Evolutionary conservation across 306 rosid species (phyloP).

Genomic region (Rubus parviflorus): DNA sequence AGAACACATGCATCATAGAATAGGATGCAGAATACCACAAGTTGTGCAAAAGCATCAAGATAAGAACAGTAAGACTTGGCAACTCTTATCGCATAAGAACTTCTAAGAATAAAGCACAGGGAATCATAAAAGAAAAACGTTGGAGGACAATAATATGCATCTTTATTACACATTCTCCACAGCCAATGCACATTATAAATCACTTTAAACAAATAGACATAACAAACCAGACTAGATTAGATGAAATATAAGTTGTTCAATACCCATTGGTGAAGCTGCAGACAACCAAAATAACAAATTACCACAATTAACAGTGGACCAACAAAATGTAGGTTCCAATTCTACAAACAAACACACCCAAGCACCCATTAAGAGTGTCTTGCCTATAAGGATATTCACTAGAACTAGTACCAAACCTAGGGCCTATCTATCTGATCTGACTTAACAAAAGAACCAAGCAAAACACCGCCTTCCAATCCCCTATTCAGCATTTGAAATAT

Average conservation of each 20-base stretch:
- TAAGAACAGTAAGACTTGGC: neutral
- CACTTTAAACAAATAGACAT: neutral
- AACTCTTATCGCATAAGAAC: neutral
- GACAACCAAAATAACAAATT: constrained; percentile 24
- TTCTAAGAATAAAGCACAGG: too few species aligned
- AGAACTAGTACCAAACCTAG: constrained; percentile 23
- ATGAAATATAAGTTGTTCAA: constrained; percentile 41
- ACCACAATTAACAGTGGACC: constrained; percentile 9
- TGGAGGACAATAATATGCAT: neutral
- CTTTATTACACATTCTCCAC: neutral
- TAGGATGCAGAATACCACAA: too few species aligned
- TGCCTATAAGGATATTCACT: constrained; percentile 23
- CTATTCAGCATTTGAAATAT: neutral
- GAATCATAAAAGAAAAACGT: neutral
- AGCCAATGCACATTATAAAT: neutral
- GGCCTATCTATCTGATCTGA: constrained; percentile 17
- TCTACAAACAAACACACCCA: constrained; percentile 10
- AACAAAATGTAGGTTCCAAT: constrained; percentile 23
- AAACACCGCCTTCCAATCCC: constrained; percentile 18
- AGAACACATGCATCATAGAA: too few species aligned
- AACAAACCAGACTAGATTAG: constrained; percentile 39
- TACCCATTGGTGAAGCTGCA: constrained; percentile 51
- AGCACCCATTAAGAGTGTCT: constrained; percentile 9
- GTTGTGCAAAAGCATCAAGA: too few species aligned
- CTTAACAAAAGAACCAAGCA: constrained; percentile 7